Evolutionary conservation across 2,329 filamentous ascomycete species (phyloP), one percentile per base, ranked within the genome.

Genomic region (Talaromyces verruculosus): DNA sequence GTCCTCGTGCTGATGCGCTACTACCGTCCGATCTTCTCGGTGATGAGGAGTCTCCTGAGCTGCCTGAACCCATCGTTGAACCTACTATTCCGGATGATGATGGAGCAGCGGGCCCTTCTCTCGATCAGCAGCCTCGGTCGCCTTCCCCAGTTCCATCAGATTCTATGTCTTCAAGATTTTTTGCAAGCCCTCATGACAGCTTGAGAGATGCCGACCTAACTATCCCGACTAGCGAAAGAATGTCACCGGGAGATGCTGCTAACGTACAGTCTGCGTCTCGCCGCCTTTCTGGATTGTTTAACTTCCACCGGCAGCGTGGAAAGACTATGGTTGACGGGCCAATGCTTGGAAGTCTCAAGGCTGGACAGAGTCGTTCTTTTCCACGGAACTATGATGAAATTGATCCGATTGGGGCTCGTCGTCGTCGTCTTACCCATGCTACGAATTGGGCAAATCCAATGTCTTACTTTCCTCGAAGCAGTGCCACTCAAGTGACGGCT

Each of bases 341-440:
- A 49, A 74, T 83, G 45, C 72, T 88, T 35, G 87, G 87, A 17
- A 83, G 83, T n/a, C 73, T 88, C 68, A 87, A 87, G 69, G 77
- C 84, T 58, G 81, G 83, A 0, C 86, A 89, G 68, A 88, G 86
- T 67, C 87, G 88, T 68, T 89, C 87, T n/a, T 84, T 89, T 72
- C 87, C 87, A 15, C 81, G 86, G 41, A 82, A 83, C 68, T 59
- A 80, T 37, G 80, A 82, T 58, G 83, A 87, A 8, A 74, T 82
- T 47, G 84, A 87, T 69, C 78, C 82, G 3, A 80, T 81, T 51
- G 82, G 81, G 10, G 77, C 78, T 28, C 80, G 82, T 64, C 81
- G 82, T 64, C 82, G 87, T 28, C 83, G 87, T 67, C 76, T 82
- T 25, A 88, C 85, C 69, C 83, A 87, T 71, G 85, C 85, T 6